Conservation (phyloP, 495 filamentous ascomycete genomes). For the Extremus antarcticus region DNA sequence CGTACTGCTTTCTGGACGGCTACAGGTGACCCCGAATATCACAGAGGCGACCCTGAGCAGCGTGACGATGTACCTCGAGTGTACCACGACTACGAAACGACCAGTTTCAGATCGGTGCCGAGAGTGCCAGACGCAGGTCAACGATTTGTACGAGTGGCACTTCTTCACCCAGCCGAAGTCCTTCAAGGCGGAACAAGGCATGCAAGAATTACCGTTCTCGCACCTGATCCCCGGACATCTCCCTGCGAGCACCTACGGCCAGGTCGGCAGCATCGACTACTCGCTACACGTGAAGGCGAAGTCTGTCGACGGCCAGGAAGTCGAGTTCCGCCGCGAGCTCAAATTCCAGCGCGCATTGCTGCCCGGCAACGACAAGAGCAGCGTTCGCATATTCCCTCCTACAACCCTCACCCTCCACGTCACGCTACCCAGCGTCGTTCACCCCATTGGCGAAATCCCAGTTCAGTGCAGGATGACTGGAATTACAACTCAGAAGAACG, state of each 20-base stretch:
- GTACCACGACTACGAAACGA: constrained; percentile 59
- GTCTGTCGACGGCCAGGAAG: constrained; percentile 47
- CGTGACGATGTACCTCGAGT: constrained; percentile 58
- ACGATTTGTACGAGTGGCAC: constrained; percentile 65
- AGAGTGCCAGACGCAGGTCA: constrained; percentile 58
- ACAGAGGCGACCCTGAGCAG: constrained; percentile 52
- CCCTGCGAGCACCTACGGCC: constrained; percentile 66
- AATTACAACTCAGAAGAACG: constrained; percentile 47
- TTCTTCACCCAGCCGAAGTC: constrained; percentile 58
- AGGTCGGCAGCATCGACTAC: constrained; percentile 67
- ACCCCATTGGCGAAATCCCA: constrained; percentile 77
- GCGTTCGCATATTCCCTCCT: constrained; percentile 87
- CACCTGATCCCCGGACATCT: constrained; percentile 78
- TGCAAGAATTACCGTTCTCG: constrained; percentile 81
- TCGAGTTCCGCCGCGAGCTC: constrained; percentile 53
- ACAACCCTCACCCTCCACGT: constrained; percentile 81
- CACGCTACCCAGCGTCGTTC: constrained; percentile 66
- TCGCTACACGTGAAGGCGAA: constrained; percentile 61
- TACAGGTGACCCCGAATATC: constrained; percentile 41
- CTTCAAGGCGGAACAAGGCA: constrained; percentile 45
- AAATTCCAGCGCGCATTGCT: constrained; percentile 65
- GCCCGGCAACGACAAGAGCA: constrained; percentile 62
- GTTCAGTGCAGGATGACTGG: constrained; percentile 72
- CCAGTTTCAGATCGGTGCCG: constrained; percentile 68
- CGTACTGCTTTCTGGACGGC: constrained; percentile 75